Base-by-base conservation (phyloP, 305 asterid species). In the Plantago coronopus region DNA sequence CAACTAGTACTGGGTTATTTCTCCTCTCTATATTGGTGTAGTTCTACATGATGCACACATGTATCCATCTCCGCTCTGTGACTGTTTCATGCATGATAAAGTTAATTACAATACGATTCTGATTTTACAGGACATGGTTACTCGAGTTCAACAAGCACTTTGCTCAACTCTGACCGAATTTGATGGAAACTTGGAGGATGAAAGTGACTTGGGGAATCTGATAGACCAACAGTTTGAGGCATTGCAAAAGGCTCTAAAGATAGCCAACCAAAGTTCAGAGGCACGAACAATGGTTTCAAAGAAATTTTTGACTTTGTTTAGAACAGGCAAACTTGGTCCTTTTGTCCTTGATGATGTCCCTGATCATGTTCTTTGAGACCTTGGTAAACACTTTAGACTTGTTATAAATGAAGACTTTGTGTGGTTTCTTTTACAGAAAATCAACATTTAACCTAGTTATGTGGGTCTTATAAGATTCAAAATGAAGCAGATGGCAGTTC, bases 311-410 rank as follows among this genome's bases (percentile, higher is more conserved):
- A 72, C 96, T 0, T 76, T 89, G 70, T 89, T 91, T 76, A 78
- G 98, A 63, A 63, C 78, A 11, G 97, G 97, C 25, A 91, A 83
- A 71, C 88, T 89, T 31, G 98, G 98, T 17, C 87, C 87, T 1
- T 81, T 89, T 76, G 89, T 83, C 74, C 95, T 91, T 63, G 96
- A 91, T 14, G 95, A 89, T 49, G 85, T 88, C 59, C 94, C 95
- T 31, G 77, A 76, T 57, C 31, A 56, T 61, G 63, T 49, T 23
- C 63, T 65, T 54, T 69, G 65, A 72, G 46, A 45, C 54, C 15
- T 14, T 17, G 25, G 34, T 27, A 1, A 27, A 3, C 31, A 25
- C 5, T 2, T 25, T 25, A 25, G 7, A 27, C 34, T 27, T 27
- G 34, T 27, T 5, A 27, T 5, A 27, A 27, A 27, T 27, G 2